Evolutionary conservation across 306 rosid genomes (phyloP).

Genomic region (Rosa multiflora): DNA sequence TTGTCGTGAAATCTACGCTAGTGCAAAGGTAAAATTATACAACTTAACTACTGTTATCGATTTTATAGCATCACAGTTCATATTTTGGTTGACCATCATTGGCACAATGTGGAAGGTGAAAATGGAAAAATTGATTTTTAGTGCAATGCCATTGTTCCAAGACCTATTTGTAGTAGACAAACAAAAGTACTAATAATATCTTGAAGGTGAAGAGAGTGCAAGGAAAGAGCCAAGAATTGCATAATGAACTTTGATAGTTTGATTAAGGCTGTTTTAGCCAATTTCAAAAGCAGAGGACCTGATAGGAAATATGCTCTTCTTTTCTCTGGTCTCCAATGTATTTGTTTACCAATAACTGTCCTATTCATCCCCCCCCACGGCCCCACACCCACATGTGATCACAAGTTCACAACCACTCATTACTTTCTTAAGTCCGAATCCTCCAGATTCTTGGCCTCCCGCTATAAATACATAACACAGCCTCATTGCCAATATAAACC

Average conservation of each 20-base stretch:
- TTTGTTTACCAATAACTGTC: background rate
- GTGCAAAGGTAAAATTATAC: background rate
- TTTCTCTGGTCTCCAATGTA: background rate
- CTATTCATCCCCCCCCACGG: background rate
- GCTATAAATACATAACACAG: conserved; percentile 42
- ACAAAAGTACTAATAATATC: background rate
- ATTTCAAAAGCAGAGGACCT: conserved; percentile 38
- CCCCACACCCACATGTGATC: conserved; percentile 5
- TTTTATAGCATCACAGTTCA: background rate
- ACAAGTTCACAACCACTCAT: conserved; percentile 30
- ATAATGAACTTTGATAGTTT: background rate
- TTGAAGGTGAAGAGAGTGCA: conserved; percentile 14
- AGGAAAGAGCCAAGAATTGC: background rate
- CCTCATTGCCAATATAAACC: conserved; percentile 16
- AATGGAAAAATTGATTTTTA: background rate
- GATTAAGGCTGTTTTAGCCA: conserved; percentile 18
- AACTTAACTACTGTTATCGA: background rate
- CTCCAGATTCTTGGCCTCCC: conserved; percentile 38
- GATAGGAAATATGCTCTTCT: conserved; percentile 34
- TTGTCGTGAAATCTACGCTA: conserved; percentile 3
- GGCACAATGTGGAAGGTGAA: background rate
- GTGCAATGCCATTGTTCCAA: conserved; percentile 3
- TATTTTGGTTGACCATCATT: background rate
- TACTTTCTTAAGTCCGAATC: conserved; percentile 34
- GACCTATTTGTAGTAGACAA: background rate